These are phyloP conservation scores for Globisporangium abappressorium DNA, from an alignment of 352 stramenopile species.

Conservation along the genomic window DNA sequence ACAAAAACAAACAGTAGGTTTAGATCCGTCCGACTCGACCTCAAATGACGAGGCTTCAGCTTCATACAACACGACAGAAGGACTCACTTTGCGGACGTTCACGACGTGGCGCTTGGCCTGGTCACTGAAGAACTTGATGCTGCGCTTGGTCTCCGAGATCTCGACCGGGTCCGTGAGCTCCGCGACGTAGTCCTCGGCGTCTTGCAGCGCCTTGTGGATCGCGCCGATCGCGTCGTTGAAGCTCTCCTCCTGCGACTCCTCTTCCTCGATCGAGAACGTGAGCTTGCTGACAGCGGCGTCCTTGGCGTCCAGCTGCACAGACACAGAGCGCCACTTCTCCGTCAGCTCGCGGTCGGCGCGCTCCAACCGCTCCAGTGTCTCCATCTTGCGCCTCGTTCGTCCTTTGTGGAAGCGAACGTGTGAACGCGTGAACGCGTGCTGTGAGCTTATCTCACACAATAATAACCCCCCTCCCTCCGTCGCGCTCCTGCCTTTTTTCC, in stretches of 20 bases:
- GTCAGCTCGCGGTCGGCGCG: constrained; percentile 43
- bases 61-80: not conserved
- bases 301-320: constrained; percentile 31
- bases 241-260: constrained; percentile 57
- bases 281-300: constrained; percentile 23
- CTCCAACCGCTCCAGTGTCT: constrained; percentile 28
- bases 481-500: no score
- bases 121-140: constrained; percentile 28
- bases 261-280: constrained; percentile 52
- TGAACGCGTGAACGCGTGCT: no score
- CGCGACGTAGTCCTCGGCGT: constrained; percentile 40
- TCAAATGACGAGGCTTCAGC: not conserved
- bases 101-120: constrained; percentile 36
- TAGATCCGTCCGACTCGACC: not conserved
- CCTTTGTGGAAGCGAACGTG: no score
- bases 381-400: constrained; percentile 23
- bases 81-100: constrained; percentile 48
- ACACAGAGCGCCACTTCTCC: constrained; percentile 42
- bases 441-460: no score
- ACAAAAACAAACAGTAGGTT: not conserved
- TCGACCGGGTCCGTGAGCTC: constrained; percentile 38
- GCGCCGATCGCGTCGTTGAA: constrained; percentile 42
- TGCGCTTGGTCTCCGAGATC: constrained; percentile 20
- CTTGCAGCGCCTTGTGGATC: constrained; percentile 32
- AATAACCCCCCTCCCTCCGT: no score